phyloP scores from a whole-genome alignment of 202 grass and related monocot species.

The Setaria viridis region DNA sequence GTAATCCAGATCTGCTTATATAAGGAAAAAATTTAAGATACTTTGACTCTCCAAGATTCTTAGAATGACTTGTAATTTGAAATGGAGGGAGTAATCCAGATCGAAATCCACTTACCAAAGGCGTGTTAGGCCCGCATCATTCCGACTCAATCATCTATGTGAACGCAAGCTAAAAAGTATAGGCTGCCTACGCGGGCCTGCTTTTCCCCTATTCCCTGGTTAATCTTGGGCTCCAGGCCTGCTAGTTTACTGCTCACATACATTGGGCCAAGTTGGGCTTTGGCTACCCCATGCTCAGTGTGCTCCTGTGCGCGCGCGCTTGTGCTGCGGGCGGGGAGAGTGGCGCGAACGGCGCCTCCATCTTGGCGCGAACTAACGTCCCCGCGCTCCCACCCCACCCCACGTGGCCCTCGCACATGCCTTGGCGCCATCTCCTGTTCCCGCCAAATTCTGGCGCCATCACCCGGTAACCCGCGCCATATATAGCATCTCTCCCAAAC shows the following conservation, averaged over 20 bases:
- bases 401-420: neutral
- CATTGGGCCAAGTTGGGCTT: neutral
- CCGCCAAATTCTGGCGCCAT: conserved; percentile 19
- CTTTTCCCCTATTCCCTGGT: neutral
- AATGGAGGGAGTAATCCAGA: too few species aligned
- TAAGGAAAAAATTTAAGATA: too few species aligned
- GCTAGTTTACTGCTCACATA: too few species aligned
- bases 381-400: neutral
- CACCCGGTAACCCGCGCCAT: conserved; percentile 4
- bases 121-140: too few species aligned
- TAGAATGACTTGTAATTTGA: too few species aligned
- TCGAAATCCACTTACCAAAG: too few species aligned
- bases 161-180: too few species aligned
- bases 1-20: too few species aligned
- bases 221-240: neutral
- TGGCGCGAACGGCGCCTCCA: conserved; percentile 32
- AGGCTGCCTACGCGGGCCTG: neutral
- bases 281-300: neutral
- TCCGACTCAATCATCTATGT: too few species aligned
- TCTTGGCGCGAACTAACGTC: conserved; percentile 28
- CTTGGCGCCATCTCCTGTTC: neutral
- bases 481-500: neutral
- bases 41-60: too few species aligned
- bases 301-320: too few species aligned
- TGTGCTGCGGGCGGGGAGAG: neutral